phyloP scores from a whole-genome alignment of 192 early-diverging fungal genomes.

The Lobosporangium transversale region DNA sequence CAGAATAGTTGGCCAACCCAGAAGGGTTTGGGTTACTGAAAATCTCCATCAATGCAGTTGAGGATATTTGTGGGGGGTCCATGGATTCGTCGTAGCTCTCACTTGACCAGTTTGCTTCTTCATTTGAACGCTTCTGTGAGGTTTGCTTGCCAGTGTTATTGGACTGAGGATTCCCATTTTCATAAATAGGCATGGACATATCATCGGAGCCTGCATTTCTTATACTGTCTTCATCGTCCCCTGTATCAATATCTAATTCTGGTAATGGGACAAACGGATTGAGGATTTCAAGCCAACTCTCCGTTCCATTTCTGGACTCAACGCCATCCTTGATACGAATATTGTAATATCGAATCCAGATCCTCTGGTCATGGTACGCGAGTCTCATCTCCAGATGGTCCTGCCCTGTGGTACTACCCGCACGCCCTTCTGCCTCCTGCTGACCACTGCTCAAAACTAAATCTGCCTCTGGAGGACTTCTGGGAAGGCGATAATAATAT shows the following conservation, averaged over 20 bases:
- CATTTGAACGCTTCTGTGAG: neutral
- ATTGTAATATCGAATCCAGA: constrained; percentile 48
- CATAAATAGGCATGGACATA: neutral
- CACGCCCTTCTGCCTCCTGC: constrained; percentile 3
- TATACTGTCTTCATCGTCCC: constrained; percentile 1
- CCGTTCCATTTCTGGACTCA: constrained; percentile 40
- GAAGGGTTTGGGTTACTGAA: constrained; percentile 27
- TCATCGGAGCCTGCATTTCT: neutral
- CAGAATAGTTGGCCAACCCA: constrained; percentile 1
- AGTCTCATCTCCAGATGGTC: constrained; percentile 46
- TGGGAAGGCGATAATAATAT: constrained; percentile 30
- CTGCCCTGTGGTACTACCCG: constrained; percentile 9
- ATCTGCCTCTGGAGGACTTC: constrained; percentile 19
- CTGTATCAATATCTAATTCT: constrained; percentile 9
- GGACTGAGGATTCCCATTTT: neutral
- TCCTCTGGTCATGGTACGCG: constrained; percentile 12
- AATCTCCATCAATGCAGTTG: constrained; percentile 30
- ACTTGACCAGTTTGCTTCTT: neutral
- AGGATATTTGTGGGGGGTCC: constrained; percentile 24
- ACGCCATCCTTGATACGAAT: constrained; percentile 35
- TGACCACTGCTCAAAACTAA: neutral
- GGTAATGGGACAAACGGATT: constrained; percentile 3
- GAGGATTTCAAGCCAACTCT: constrained; percentile 38
- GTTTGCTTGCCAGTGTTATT: neutral
- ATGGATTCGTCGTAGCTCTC: neutral